Base-by-base conservation (phyloP, 306 rosid species). In the Cucurbita pepo region DNA sequence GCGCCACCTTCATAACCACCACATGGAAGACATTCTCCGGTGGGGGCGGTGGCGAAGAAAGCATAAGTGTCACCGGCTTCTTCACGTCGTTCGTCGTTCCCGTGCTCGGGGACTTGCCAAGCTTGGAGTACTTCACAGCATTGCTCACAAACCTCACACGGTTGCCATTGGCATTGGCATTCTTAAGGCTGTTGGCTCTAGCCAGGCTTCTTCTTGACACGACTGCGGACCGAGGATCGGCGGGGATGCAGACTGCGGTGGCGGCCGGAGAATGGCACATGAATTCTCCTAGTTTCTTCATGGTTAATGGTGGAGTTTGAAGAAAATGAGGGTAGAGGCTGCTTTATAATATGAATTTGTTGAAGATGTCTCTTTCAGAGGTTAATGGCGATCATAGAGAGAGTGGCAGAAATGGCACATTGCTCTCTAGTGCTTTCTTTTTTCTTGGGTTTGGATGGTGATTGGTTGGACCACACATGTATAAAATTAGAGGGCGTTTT, bases 1-100 rank as follows among this genome's bases (percentile, higher is more conserved):
- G 82, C 56, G 98, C 86, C 41, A 90, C 98, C 63, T 88, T 72
- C 98, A 93, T 88, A 65, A 90, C 98, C 59, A 93, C 98, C 80
- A 90, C 98, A 51, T 56, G 76, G 67, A 73, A 73, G 19, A 56
- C 76, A 38, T 30, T 41, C 41, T 73, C 69, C 14, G 69, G 3
- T 0, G 6, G 18, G 0, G 76, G 7, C 14, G 69, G 3, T 0
- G 6, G 18, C 1, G 76, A 11, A 12, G 76, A 15, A 53, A 72
- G 54, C 12, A 55, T 13, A 6, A 7, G 2, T 10, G 52, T 1
- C 48, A 61, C 54, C 0, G 76, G 22, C 57, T 41, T 56, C 64
- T 56, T 56, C 7, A 54, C 2, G 2, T 7, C 5, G 7, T 4
- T 47, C 4, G 2, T 3, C 37, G 3, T 30, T 4, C 37, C 37